Evolutionary conservation across 352 stramenopile species (phyloP).

Genomic region (Phytopythium sindhum): DNA sequence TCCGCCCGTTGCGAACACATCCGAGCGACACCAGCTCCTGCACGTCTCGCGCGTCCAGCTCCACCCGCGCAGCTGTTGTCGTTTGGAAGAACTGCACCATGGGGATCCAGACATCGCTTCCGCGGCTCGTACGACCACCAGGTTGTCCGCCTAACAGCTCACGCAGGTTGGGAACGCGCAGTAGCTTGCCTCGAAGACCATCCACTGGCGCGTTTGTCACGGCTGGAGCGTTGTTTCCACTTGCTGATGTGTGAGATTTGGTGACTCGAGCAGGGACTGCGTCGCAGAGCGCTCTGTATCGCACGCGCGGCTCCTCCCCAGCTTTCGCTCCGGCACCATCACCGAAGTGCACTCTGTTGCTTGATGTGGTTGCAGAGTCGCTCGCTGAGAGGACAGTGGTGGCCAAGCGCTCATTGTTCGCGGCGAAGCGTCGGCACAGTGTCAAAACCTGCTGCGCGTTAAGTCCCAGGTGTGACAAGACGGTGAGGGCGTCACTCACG

Average conservation of each 20-base stretch:
- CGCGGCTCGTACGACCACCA: background rate
- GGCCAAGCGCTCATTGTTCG: background rate
- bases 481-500: background rate
- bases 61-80: background rate
- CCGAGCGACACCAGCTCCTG: constrained; percentile 8
- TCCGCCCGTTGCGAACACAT: constrained; percentile 4
- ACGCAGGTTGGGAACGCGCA: constrained; percentile 3
- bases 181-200: background rate
- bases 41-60: constrained; percentile 5
- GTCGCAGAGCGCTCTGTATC: constrained; percentile 69
- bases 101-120: constrained; percentile 1
- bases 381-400: background rate
- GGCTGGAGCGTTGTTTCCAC: background rate
- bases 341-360: background rate
- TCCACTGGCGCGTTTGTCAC: background rate
- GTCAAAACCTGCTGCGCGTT: constrained; percentile 72
- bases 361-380: background rate
- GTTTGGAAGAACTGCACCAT: constrained; percentile 5
- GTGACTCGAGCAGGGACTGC: constrained; percentile 17
- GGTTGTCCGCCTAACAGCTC: background rate
- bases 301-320: constrained; percentile 16
- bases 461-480: constrained; percentile 13
- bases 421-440: constrained; percentile 39
- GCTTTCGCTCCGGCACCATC: constrained; percentile 10
- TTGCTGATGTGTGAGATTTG: background rate